These are phyloP conservation scores for Eremothecium sinecaudum DNA, from an alignment of 1,139 yeast genomes.

Conservation along the genomic window DNA sequence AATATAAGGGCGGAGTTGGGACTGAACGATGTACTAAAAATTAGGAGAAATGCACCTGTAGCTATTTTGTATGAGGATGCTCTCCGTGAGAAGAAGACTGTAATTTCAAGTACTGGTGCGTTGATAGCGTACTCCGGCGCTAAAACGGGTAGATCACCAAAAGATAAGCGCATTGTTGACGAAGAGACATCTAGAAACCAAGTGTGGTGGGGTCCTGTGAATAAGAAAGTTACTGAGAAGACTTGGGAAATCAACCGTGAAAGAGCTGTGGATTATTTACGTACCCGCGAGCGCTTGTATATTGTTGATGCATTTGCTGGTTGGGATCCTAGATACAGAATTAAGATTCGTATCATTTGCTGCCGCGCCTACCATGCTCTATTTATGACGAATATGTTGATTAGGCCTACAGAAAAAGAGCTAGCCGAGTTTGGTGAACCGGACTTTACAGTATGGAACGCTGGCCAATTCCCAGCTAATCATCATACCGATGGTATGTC, in stretches of 20 bases:
- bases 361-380: conserved; percentile 98
- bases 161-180: conserved; percentile 95
- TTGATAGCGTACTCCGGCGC: conserved; percentile 91
- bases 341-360: conserved; percentile 92
- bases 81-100: conserved; percentile 77
- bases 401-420: conserved; percentile 89
- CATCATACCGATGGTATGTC: conserved; percentile 97
- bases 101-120: conserved; percentile 90
- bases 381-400: conserved; percentile 97
- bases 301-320: conserved; percentile 97
- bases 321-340: conserved; percentile 97
- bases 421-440: conserved; percentile 89
- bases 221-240: conserved; percentile 86
- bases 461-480: conserved; percentile 98
- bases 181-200: conserved; percentile 75
- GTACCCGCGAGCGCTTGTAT: conserved; percentile 90
- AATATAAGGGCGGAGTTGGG: conserved; percentile 30
- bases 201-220: conserved; percentile 99
- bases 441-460: conserved; percentile 96
- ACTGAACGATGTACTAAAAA: conserved; percentile 31
- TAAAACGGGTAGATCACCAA: conserved; percentile 97
- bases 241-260: conserved; percentile 95
- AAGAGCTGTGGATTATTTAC: conserved; percentile 92
- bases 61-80: conserved; percentile 95
- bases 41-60: conserved; percentile 80